Base-by-base conservation (phyloP, 768 basidiomycete species). In the Tricholoma saponaceum region DNA sequence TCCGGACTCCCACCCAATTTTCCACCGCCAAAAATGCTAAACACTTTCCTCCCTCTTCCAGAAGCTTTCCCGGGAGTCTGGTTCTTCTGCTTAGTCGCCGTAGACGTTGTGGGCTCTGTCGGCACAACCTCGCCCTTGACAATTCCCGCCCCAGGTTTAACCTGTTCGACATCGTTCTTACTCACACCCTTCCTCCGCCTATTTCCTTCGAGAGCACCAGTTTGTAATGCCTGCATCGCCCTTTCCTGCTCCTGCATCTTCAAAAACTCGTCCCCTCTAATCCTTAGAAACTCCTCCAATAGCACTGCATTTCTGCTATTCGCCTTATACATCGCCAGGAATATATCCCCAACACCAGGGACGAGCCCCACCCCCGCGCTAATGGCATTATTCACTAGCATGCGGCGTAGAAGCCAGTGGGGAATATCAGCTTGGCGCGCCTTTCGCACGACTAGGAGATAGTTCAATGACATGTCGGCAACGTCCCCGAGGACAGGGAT, bases 221-320 rank as follows among this genome's bases (percentile, higher is more conserved):
- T 3, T 28, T 55, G 56, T 33, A 20, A 52, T 28, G 55, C 63
- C 46, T 22, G 60, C 13, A 54, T 61, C 37, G 61, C 59, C 52
- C 65, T 69, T 26, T 63, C 63, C 20, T 67, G 75, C 0, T 73
- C 76, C 56, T 78, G 72, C 58, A 79, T 61, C 67, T 79, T 84
- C 51, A 92, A 67, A 65, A 79, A 84, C 65, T 90, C 86, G 56
- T 88, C 85, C 0, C 90, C 92, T 46, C 95, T 79, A 28, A 91
- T 77, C 33, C 87, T 79, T 54, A 97, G 72, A 70, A 83, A 94
- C 69, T 94, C 92, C 66, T 95, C 92, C 49, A 98, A 77, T 50
- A 97, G 74, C 5, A 82, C 82, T 10, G 92, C 95, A 65, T 98
- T 97, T 59, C 95, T 80, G 14, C 86, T 89, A 71, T 98, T 98